These are phyloP conservation scores for Russula ochroleuca DNA, from an alignment of 768 basidiomycete species.

Conservation along the genomic window DNA sequence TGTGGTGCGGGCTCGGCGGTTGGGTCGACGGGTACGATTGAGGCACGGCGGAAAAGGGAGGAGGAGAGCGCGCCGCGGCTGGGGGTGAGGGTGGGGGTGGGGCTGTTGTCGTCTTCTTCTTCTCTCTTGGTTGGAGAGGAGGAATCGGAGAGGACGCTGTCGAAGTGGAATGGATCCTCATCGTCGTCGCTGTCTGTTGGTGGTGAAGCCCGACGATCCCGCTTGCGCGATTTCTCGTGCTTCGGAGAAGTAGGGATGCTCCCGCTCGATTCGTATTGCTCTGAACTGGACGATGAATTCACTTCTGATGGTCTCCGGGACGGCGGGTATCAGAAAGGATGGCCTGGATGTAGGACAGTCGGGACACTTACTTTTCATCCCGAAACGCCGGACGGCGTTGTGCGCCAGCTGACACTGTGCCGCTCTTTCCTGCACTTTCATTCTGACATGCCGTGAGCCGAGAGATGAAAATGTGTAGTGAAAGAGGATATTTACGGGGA, in stretches of 20 bases:
- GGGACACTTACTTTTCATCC: conserved; percentile 2
- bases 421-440: not conserved
- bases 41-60: conserved; percentile 21
- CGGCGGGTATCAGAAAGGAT: conserved; percentile 1
- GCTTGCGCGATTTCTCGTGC: not conserved
- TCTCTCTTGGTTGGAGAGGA: not conserved
- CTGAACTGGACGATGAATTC: conserved; percentile 4
- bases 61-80: not conserved
- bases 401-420: not conserved
- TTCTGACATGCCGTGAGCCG: not conserved
- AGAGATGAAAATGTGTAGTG: not conserved
- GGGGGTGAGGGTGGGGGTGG: no score
- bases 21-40: conserved; percentile 22
- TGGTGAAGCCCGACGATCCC: conserved; percentile 1
- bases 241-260: not conserved
- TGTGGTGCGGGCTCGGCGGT: conserved; percentile 9
- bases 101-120: not conserved
- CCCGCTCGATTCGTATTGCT: not conserved
- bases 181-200: conserved; percentile 21
- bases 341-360: not conserved
- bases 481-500: not conserved
- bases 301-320: not conserved
- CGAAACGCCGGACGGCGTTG: not conserved
- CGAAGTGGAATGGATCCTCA: conserved; percentile 26
- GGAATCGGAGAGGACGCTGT: conserved; percentile 13